Evolutionary conservation across 345 rosid species (phyloP), one percentile per base, ranked within the genome.

Genomic region (Mangifera indica): DNA sequence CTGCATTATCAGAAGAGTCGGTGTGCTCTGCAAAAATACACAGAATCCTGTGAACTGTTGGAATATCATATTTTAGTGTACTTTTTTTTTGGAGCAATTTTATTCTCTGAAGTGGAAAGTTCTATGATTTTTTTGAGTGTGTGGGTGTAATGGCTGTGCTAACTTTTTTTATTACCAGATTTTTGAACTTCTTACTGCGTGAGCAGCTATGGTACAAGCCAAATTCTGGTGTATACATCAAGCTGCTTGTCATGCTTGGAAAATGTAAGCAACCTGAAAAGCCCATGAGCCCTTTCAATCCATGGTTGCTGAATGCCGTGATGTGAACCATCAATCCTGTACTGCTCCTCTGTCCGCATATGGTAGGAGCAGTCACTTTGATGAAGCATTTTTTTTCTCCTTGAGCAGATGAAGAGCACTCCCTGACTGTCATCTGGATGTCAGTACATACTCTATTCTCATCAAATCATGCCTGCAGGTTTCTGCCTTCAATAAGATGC

Each of bases 191-290:
- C 85, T 93, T 65, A 65, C 74, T 94, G 22, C 76, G 87, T 0
- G 95, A 87, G 81, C 98, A 91, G 84, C 78, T 94, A 44, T 94
- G 97, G 97, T 90, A 94, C 81, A 85, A 67, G 75, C 90, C 97
- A 10, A 84, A 83, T 72, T 13, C 89, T 66, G 91, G 85, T 53
- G 74, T 87, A 60, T 94, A 91, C 67, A 79, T 94, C 29, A 90
- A 88, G 84, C 83, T 94, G 21, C 85, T 94, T 63, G 89, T 92
- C 67, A 88, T 91, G 97, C 93, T 94, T 44, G 95, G 97, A 5
- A 91, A 91, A 85, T 91, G 97, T 79, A 91, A 86, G 80, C 95
- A 77, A 77, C 90, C 98, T 7, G 87, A 14, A 94, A 89, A 75
- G 98, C 98, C 15, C 85, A 74, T 69, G 87, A 82, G 53, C 91